These are phyloP conservation scores for Agastache rugosa DNA, from an alignment of 257 asterid genomes.

Conservation along the genomic window DNA sequence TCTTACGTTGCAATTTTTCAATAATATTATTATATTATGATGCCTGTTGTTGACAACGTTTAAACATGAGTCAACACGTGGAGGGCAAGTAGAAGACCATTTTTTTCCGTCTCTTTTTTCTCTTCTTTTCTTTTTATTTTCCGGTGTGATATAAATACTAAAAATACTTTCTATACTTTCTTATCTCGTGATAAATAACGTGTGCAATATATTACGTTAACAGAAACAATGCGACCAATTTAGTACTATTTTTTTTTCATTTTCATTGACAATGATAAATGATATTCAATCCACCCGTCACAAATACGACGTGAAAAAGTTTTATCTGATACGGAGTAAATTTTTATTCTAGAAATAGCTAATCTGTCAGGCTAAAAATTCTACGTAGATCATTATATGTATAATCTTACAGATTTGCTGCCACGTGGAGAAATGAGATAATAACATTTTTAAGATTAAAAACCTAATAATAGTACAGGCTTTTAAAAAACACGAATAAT, in stretches of 20 bases:
- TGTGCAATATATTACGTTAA: background rate
- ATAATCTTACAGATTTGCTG: background rate
- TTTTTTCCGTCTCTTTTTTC: background rate
- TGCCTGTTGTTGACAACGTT: background rate
- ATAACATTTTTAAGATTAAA: too few species aligned
- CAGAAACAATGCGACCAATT: background rate
- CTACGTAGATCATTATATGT: background rate
- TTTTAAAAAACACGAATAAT: too few species aligned
- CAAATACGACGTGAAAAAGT: background rate
- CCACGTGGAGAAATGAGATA: too few species aligned
- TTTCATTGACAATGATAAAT: background rate
- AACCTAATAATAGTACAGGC: too few species aligned
- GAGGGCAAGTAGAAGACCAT: background rate
- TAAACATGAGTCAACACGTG: conserved; percentile 25
- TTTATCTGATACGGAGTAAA: background rate
- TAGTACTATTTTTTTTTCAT: background rate
- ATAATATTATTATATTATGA: background rate
- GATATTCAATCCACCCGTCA: background rate
- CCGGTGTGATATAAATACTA: background rate
- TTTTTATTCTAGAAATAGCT: background rate
- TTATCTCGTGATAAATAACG: background rate
- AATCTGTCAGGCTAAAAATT: background rate
- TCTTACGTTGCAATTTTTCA: background rate
- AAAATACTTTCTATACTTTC: background rate
- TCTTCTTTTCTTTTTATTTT: background rate